Evolutionary conservation across 2,329 filamentous ascomycete genomes (phyloP), one percentile per base, ranked within the genome.

Genomic region (Claviceps cyperi): DNA sequence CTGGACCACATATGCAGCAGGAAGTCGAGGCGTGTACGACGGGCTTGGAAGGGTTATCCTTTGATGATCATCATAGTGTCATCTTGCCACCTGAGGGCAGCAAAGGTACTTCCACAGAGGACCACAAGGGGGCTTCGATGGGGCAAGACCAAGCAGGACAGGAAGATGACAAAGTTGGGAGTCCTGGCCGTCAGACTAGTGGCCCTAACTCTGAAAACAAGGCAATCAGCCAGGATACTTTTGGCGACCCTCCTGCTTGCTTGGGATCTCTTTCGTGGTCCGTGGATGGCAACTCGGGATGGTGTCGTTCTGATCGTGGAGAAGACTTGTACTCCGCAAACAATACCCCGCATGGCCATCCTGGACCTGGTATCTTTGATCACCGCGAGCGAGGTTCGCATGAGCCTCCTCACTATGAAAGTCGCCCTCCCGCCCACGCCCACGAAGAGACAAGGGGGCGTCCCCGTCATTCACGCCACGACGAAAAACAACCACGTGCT

Each of bases 51-150:
- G 66, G 67, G 8, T 63, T 76, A 21, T 62, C 62, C 5, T 57
- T 76, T 13, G 68, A 70, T 38, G 61, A 64, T n/a, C 66, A 14
- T 7, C 40, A 22, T 4, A 9, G 8, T 39, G 38, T n/a, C n/a
- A 39, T 9, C n/a, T 9, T 17, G 4, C 15, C 15, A 9, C 38
- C 17, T 39, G 38, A 9, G 37, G 68, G 73, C 53, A 61, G 60
- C 15, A 62, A 62, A 28, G 70, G 69, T 4, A 65, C 73, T 37
- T 60, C 63, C 8, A 54, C 55, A 37, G 50, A 46, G 35, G 50
- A 46, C 21, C 51, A 24, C 6, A 36, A 5, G n/a, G 21, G 9
- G 21, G 13, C n/a, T 17, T 11, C 50, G 3, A 22, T n/a, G 35
- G 45, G 13, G 14, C 32, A 17, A 17, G 24, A n/a, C 15, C n/a